A percentile compares a stretch with the other conserved stretches of the same genome.
Conservation (phyloP, 352 stramenopile species). For the Globisporangium recalcitrans region DNA sequence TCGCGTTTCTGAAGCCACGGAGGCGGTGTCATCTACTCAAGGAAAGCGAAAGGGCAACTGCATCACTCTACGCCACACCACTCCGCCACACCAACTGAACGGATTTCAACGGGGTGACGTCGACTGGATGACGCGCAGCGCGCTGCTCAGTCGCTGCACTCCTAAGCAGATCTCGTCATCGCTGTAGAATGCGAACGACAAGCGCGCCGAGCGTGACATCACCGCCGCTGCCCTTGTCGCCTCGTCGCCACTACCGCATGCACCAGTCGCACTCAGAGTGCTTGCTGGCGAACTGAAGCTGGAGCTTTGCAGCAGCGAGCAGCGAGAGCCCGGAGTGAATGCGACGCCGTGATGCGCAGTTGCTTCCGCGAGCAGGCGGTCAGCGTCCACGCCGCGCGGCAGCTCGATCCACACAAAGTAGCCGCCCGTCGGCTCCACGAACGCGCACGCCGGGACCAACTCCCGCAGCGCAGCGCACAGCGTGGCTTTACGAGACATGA, state of each 20-base stretch:
- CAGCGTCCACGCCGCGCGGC: slow-evolving; percentile 36
- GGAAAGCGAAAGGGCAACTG: not conserved
- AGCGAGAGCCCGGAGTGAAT: slow-evolving; percentile 72
- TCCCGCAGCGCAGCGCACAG: slow-evolving; percentile 44
- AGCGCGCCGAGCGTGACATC: slow-evolving; percentile 41
- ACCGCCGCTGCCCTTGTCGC: not conserved
- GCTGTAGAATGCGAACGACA: slow-evolving; percentile 84
- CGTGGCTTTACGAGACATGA: slow-evolving; percentile 34
- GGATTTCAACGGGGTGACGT: not conserved
- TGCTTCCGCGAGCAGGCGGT: slow-evolving; percentile 47
- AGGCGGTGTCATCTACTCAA: not conserved
- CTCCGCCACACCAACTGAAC: slow-evolving; percentile 3
- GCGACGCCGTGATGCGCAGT: slow-evolving; percentile 48
- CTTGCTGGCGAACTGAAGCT: slow-evolving; percentile 16
- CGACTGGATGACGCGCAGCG: slow-evolving; percentile 25
- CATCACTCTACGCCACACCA: not conserved
- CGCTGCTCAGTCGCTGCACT: slow-evolving; percentile 38
- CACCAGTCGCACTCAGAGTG: slow-evolving; percentile 4
- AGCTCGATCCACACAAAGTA: slow-evolving; percentile 86
- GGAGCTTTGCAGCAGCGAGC: slow-evolving; percentile 22
- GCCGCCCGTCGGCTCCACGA: slow-evolving; percentile 60
- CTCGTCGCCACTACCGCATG: not conserved
- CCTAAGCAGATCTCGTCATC: slow-evolving; percentile 67
- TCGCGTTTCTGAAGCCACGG: slow-evolving; percentile 1
- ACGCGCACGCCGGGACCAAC: slow-evolving; percentile 39